Conservation (phyloP, 176 grass and related monocot genomes). For the Aegilops tauschii region DNA sequence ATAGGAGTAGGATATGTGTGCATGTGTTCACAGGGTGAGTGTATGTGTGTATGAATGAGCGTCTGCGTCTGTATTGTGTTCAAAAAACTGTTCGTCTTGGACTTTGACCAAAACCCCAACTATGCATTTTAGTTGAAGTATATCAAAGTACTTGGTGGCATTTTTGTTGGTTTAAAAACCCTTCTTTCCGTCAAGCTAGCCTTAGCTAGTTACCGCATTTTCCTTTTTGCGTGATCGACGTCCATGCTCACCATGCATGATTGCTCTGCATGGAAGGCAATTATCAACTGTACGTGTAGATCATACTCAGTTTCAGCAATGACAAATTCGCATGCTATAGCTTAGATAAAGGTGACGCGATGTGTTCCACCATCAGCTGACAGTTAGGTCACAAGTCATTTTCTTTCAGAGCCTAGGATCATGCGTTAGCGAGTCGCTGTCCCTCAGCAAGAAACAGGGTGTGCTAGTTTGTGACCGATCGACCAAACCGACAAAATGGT, state of each 20-base stretch:
- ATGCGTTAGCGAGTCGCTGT: conserved; percentile 25
- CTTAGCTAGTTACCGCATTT: too few relatives aligned
- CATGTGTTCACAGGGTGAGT: too few relatives aligned
- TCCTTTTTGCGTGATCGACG: too few relatives aligned
- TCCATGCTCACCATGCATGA: too few relatives aligned
- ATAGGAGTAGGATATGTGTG: rapidly evolving
- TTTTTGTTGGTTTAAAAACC: too few relatives aligned
- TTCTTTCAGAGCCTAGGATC: conserved; percentile 1
- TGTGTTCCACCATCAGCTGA: neutral
- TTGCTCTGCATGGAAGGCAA: too few relatives aligned
- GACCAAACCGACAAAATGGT: conserved; percentile 2
- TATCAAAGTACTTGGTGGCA: too few relatives aligned
- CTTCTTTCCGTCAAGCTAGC: too few relatives aligned
- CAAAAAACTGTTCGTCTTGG: neutral
- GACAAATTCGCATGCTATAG: neutral
- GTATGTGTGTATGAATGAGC: too few relatives aligned
- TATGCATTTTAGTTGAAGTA: neutral
- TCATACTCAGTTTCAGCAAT: neutral
- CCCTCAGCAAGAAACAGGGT: neutral
- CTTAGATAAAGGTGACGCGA: neutral
- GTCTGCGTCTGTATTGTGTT: too few relatives aligned
- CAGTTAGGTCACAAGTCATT: conserved; percentile 26
- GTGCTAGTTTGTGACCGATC: neutral
- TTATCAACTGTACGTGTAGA: too few relatives aligned
- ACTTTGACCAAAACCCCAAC: neutral